Evolutionary conservation across 768 basidiomycete species (phyloP), one percentile per base, ranked within the genome.

Genomic region (Hirschioporus abietinus): DNA sequence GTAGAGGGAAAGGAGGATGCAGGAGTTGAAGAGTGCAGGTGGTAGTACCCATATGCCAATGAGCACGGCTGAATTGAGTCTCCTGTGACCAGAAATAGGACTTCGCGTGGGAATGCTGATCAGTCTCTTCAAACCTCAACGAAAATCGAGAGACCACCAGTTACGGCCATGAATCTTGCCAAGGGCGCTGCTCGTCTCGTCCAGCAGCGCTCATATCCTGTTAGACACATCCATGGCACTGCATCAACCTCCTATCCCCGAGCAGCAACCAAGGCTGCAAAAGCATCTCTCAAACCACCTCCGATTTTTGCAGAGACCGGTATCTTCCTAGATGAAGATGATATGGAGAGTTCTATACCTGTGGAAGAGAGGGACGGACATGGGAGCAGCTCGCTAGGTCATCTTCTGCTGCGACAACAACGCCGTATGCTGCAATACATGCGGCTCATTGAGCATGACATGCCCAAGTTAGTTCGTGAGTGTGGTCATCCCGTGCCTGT

Each of bases 361-460:
- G 42, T 52, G 42, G 42, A 52, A 52, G 42, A 52, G 12, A 52
- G 42, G 42, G 42, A 52, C 12, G 42, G 42, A 12, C 42, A 52
- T 52, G 42, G 42, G 42, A 52, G 42, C 42, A 52, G 42, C 42
- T 52, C 42, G 42, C 3, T 52, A 10, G 92, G 88, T 20, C 93
- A 96, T 78, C 73, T 89, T 57, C 83, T 88, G 71, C 76, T 95
- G 63, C 83, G 86, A 66, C 86, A 92, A 72, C 88, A 95, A 70
- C 84, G 93, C 35, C 83, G 91, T 73, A 79, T 85, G 60, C 77
- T 95, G 58, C 84, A 92, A 70, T 92, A 94, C 74, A 78, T 96
- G 74, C 85, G 94, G 64, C 82, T 95, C 68, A 92, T 96, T 67
- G 93, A 95, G 74, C 87, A 91, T 70, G 94, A 96, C 77, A 87